Conservation (phyloP, 139 green algal genomes). For the Pleodorina starrii region DNA sequence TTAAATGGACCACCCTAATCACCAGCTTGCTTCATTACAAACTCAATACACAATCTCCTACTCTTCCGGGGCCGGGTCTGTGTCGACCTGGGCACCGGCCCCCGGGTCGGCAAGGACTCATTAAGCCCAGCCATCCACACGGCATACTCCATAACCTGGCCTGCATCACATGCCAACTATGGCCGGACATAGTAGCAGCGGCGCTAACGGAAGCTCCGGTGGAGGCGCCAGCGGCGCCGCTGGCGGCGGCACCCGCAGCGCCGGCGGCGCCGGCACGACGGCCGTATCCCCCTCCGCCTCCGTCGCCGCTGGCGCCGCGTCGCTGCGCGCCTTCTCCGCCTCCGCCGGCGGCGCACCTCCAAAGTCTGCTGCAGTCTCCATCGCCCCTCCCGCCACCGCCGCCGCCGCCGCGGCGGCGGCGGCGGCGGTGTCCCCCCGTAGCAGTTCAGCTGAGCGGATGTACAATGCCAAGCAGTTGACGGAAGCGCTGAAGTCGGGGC, state of each 20-base stretch:
- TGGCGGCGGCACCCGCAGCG: neutral
- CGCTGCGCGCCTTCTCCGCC: neutral
- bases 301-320: neutral
- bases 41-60: neutral
- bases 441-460: conserved; percentile 49
- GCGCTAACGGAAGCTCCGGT: neutral
- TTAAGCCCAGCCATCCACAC: neutral
- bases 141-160: neutral
- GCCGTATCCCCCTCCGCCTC: neutral
- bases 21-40: too few species aligned
- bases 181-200: conserved; percentile 4
- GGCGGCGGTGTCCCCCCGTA: neutral
- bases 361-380: neutral
- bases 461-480: conserved; percentile 59
- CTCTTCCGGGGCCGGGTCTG: conserved; percentile 1
- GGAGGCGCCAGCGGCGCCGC: neutral
- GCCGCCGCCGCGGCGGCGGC: neutral
- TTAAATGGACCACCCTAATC: too few species aligned
- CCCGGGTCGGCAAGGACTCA: neutral
- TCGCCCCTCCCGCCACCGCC: neutral
- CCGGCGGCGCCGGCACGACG: neutral
- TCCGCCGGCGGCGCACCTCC: neutral
- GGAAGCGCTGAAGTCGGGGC: conserved; percentile 46
- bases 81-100: neutral
- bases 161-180: conserved; percentile 10